Conservation (phyloP, 225 moss, liverwort and hornwort genomes). For the Anthoceros angustus region DNA sequence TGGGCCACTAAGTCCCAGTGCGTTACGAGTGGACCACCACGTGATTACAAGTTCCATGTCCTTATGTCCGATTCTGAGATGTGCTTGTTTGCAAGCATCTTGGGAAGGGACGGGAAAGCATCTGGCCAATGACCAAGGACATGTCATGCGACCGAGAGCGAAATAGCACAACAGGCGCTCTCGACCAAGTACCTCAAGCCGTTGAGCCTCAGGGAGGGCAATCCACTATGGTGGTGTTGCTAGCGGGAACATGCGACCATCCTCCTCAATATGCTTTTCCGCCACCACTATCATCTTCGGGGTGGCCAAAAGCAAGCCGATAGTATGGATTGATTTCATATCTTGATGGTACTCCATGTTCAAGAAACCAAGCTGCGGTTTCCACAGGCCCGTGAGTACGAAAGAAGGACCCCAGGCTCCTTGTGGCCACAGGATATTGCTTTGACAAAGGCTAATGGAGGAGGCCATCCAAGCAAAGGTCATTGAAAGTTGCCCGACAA, state of each 20-base stretch:
- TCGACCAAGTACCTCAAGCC: slow-evolving; percentile 36
- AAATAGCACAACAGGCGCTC: neutral
- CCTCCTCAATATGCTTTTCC: slow-evolving; percentile 49
- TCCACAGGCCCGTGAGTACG: slow-evolving; percentile 66
- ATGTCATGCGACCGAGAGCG: neutral
- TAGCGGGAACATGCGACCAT: slow-evolving; percentile 88
- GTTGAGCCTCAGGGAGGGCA: slow-evolving; percentile 64
- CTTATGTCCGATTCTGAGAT: slow-evolving; percentile 34
- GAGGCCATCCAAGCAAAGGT: neutral
- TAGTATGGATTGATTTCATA: slow-evolving; percentile 5
- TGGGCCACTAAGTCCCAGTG: slow-evolving; percentile 96
- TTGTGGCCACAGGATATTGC: slow-evolving; percentile 86
- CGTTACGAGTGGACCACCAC: slow-evolving; percentile 71
- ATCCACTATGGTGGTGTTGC: slow-evolving; percentile 60
- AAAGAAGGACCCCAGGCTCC: slow-evolving; percentile 75
- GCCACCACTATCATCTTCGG: neutral
- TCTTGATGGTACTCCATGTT: slow-evolving; percentile 71
- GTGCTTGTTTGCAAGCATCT: slow-evolving; percentile 60
- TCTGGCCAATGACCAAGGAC: neutral
- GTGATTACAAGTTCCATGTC: slow-evolving; percentile 6
- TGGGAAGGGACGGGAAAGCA: slow-evolving; percentile 17
- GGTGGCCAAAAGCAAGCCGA: neutral
- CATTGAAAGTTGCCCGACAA: neutral
- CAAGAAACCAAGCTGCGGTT: slow-evolving; percentile 58
- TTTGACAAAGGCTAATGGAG: slow-evolving; percentile 70